Evolutionary conservation across 208 protist genomes (phyloP), one percentile per base, ranked within the genome.

Genomic region (Crithidia thermophila): DNA sequence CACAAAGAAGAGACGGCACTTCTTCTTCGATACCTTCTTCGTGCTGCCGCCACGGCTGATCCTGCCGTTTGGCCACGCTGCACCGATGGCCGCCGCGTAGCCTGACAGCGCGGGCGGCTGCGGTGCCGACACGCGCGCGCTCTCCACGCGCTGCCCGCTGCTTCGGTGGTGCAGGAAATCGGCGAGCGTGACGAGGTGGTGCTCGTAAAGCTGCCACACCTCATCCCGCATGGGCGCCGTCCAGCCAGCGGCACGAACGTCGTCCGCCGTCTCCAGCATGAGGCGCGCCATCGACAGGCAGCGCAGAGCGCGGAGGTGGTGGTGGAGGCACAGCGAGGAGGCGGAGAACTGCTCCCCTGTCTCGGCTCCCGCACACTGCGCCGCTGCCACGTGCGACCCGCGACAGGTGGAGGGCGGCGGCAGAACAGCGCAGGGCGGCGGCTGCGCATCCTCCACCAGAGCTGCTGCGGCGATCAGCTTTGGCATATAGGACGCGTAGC

Each of bases 221-320:
- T 93, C 82, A 39, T 81, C 77, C 9, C 72, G 61, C 49, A 85
- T 63, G 21, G 49, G 33, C 23, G 64, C 58, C 33, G 55, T 82
- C 79, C 67, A 86, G 13, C 62, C 60, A 2, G 20, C 20, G 18
- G 39, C 37, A 10, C 53, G 34, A n/a, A 75, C 53, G 8, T 46
- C 39, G 23, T 49, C 62, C 6, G 46, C 59, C 5, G 33, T 56
- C 64, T 78, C 68, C 25, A 88, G 58, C 49, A 89, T 52, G 21
- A 87, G 71, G 7, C 85, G 85, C 10, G 88, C 88, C 55, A 77
- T 46, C 21, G 78, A 82, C 8, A 94, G 75, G 14, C 77, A 68
- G 50, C 60, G 67, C 36, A 91, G 47, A 9, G 79, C 66, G 2
- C 73, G 67, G 60, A 88, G 36, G 33, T 84, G 73, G 18, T 68